A percentile compares a stretch with the other conserved stretches of the same genome.
phyloP scores from a whole-genome alignment of 345 rosid genomes.

The Erodium maritimum region DNA sequence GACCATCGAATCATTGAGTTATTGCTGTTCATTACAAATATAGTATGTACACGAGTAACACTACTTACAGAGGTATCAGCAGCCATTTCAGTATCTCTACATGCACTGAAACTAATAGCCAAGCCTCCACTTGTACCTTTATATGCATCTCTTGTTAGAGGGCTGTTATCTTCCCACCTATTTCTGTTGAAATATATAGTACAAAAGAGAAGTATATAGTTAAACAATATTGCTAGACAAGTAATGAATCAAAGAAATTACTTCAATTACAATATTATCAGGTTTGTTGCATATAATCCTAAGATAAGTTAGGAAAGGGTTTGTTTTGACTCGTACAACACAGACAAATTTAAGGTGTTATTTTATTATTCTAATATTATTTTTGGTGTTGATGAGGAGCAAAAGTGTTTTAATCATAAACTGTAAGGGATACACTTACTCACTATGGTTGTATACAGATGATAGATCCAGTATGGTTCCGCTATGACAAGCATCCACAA shows the following conservation, averaged over 20 bases:
- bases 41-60: not conserved
- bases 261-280: no score
- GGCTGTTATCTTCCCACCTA: constrained; percentile 21
- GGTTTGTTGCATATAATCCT: no score
- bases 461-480: constrained; percentile 59
- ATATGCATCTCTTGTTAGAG: constrained; percentile 21
- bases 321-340: no score
- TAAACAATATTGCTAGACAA: not conserved
- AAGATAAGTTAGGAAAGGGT: no score
- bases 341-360: no score
- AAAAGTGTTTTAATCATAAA: no score
- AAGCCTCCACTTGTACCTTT: constrained; percentile 41
- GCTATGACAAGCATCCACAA: constrained; percentile 61
- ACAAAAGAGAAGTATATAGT: no score
- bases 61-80: constrained; percentile 33
- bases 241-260: not conserved
- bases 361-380: no score
- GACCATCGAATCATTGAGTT: not conserved
- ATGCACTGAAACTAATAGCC: constrained; percentile 41
- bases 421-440: constrained; percentile 15
- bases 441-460: constrained; percentile 15
- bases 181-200: constrained; percentile 12
- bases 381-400: no score
- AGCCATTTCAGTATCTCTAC: constrained; percentile 30
- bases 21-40: not conserved